Evolutionary conservation across 352 stramenopile genomes (phyloP).

Genomic region (Globisporangium parvum): DNA sequence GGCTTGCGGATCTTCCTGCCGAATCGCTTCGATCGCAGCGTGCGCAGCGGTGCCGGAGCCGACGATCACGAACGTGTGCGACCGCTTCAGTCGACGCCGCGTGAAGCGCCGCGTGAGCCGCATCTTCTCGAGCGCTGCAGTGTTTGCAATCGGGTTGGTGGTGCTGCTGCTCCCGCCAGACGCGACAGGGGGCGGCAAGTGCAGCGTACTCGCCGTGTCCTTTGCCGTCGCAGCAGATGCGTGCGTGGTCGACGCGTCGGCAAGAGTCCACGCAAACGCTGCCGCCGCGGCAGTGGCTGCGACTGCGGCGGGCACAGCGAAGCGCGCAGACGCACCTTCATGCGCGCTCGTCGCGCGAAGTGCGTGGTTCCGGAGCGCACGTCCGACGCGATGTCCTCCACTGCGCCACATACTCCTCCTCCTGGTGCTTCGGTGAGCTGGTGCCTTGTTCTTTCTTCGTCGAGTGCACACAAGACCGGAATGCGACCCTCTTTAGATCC

Average conservation of each 20-base stretch:
- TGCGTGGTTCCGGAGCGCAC: neutral
- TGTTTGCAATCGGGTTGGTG: neutral
- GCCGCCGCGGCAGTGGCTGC: neutral
- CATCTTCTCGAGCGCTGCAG: slow-evolving; percentile 21
- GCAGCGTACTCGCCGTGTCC: neutral
- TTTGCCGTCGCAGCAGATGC: neutral
- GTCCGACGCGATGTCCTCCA: neutral
- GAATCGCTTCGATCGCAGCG: slow-evolving; percentile 89
- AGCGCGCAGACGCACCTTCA: neutral
- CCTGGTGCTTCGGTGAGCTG: no score
- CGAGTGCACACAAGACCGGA: neutral
- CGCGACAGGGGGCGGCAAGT: slow-evolving; percentile 3
- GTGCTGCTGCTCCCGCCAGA: neutral
- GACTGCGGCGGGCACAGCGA: neutral
- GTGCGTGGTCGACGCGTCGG: neutral
- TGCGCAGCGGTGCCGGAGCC: slow-evolving; percentile 85
- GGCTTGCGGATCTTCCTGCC: slow-evolving; percentile 61
- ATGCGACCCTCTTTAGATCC: no score
- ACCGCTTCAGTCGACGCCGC: slow-evolving; percentile 61
- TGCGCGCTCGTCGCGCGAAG: neutral
- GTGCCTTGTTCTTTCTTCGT: neutral
- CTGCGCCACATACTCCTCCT: slow-evolving; percentile 1
- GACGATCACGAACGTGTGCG: slow-evolving; percentile 87
- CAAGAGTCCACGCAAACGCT: slow-evolving; percentile 5
- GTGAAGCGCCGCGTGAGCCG: slow-evolving; percentile 55